Evolutionary conservation across 2,329 filamentous ascomycete genomes (phyloP).

Genomic region (Daldinia sp.): DNA sequence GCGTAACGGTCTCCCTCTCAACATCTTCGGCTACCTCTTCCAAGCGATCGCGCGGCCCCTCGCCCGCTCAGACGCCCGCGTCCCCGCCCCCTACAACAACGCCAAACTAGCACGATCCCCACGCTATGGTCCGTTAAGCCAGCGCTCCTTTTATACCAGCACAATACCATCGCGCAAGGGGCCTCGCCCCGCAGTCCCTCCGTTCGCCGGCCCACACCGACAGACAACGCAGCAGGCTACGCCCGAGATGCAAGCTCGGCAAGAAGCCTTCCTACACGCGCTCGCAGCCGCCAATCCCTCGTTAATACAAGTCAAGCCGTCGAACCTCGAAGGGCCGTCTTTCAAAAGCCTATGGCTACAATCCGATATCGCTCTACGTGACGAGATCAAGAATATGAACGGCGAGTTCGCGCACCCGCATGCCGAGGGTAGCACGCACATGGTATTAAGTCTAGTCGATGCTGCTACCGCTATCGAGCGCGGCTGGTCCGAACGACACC

Average conservation of each 20-base stretch:
- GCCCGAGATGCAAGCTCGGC: constrained; percentile 24
- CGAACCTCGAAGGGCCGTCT: constrained; percentile 46
- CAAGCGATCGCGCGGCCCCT: constrained; percentile 45
- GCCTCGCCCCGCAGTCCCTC: constrained; percentile 44
- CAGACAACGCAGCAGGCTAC: constrained; percentile 44
- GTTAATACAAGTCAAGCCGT: constrained; percentile 41
- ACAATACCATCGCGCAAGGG: constrained; percentile 36
- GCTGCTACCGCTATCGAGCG: constrained; percentile 45
- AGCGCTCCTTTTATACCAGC: constrained; percentile 38
- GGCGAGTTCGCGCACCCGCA: constrained; percentile 51
- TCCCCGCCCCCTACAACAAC: constrained; percentile 41
- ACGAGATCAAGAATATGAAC: constrained; percentile 11
- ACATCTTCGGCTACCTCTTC: constrained; percentile 52
- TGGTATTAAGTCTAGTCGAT: constrained; percentile 50
- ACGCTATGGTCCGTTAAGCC: constrained; percentile 41
- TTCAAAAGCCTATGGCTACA: constrained; percentile 41
- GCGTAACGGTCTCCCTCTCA: constrained; percentile 53
- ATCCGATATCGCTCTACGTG: neutral
- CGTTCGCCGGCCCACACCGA: constrained; percentile 49
- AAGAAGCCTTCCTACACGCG: constrained; percentile 40
- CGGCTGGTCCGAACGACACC: constrained; percentile 52
- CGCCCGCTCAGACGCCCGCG: constrained; percentile 46
- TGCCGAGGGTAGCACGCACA: constrained; percentile 50
- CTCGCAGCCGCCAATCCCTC: constrained; percentile 40
- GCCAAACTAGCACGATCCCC: constrained; percentile 29